phyloP scores from a whole-genome alignment of 768 basidiomycete genomes.

The Sporobolomyces roseus region DNA sequence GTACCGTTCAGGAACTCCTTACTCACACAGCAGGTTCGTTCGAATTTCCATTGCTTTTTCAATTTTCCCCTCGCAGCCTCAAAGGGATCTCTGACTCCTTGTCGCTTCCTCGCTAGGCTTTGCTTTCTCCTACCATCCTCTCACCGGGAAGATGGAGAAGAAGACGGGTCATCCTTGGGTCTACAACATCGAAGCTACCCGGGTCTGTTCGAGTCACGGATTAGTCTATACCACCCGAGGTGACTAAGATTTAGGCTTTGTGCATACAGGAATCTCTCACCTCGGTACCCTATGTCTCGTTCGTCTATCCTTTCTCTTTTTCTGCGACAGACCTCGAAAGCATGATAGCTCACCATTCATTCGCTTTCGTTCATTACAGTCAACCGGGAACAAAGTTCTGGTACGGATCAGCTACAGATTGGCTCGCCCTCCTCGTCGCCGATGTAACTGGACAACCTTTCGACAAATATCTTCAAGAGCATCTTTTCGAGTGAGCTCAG shows the following conservation, averaged over 20 bases:
- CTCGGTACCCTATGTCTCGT: neutral
- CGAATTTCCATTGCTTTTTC: neutral
- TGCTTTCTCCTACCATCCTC: conserved; percentile 1
- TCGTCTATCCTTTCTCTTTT: neutral
- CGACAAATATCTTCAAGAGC: conserved; percentile 45
- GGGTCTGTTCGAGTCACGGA: no score
- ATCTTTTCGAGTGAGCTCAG: conserved; percentile 43
- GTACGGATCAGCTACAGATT: conserved; percentile 46
- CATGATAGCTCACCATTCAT: no score
- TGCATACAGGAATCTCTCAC: neutral
- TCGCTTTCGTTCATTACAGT: conserved; percentile 25
- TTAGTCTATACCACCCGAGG: neutral
- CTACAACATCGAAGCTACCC: conserved; percentile 4
- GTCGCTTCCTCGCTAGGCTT: neutral
- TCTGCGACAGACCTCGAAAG: no score
- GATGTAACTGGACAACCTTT: conserved; percentile 42
- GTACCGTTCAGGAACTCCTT: conserved; percentile 46
- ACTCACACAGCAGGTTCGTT: conserved; percentile 46
- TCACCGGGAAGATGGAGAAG: neutral
- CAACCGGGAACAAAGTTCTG: conserved; percentile 5
- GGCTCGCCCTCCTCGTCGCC: conserved; percentile 46
- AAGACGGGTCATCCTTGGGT: neutral
- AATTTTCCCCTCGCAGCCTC: neutral
- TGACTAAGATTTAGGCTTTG: no score
- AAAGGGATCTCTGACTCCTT: neutral